Evolutionary conservation across 2,329 filamentous ascomycete genomes (phyloP), one percentile per base, ranked within the genome.

Genomic region (Scortechinia acanthostroma): DNA sequence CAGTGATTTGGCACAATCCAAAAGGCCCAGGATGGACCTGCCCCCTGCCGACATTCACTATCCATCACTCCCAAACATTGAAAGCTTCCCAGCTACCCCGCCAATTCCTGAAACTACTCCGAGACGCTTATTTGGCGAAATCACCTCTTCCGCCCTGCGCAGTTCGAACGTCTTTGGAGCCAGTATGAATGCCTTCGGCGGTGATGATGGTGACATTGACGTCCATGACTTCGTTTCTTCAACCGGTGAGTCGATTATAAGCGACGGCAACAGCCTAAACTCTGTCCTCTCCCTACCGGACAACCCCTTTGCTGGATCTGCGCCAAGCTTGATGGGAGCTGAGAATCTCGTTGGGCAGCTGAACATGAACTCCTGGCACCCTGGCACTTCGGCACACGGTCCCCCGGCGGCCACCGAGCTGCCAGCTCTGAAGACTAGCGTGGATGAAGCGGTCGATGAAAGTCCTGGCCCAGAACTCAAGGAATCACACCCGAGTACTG

Each of bases 281-380:
- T 40, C 35, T 10, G 20, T 40, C 35, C 6, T 40, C 35, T 40
- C 35, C 35, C 35, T 40, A 15, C 35, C 35, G 10, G 35, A 40
- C 14, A 6, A 10, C 35, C 35, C 35, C 17, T 40, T 40, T 19
- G 35, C 13, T 19, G 35, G 35, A 6, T 13, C 35, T 40, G 35
- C 35, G 6, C 35, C 35, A 10, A 40, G 35, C 17, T 40, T 40
- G 35, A 40, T 40, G 35, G 35, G 35, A 10, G 35, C 35, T 10
- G 35, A 40, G 35, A 19, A 40, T 19, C 35, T 10, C 6, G 35
- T 40, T 40, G 10, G 35, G 17, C 35, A 19, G 17, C 17, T 40
- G 35, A 40, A 40, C 10, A 40, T 40, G 35, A 40, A 40, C 35
- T 40, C 35, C 10, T 40, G 13, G 6, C 35, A 40, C 6, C 35